Evolutionary conservation across 176 grass and related monocot species (phyloP).

Genomic region (Oryza meridionalis): DNA sequence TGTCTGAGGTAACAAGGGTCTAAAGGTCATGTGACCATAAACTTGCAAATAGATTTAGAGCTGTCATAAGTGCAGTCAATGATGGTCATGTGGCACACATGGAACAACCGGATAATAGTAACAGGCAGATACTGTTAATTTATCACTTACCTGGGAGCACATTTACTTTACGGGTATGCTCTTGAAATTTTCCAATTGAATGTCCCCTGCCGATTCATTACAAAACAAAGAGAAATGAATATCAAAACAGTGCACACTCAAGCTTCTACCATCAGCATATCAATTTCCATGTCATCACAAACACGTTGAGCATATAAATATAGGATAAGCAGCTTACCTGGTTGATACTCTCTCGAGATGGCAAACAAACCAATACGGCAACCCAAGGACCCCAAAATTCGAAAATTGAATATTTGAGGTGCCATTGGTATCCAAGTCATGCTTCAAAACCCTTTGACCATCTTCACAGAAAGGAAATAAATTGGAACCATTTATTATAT

Average conservation of each 20-base stretch:
- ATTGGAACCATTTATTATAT: slow-evolving; percentile 12
- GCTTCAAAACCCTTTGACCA: slow-evolving; percentile 73
- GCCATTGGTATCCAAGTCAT: slow-evolving; percentile 53
- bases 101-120: too few relatives aligned
- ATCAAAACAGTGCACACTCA: slow-evolving; percentile 18
- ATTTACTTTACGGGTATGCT: slow-evolving; percentile 56
- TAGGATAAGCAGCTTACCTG: slow-evolving; percentile 56
- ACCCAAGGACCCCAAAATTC: slow-evolving; percentile 71
- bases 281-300: slow-evolving; percentile 19
- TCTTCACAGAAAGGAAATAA: slow-evolving; percentile 51
- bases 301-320: background rate
- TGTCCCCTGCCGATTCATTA: slow-evolving; percentile 46
- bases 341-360: slow-evolving; percentile 72
- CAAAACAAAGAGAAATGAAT: slow-evolving; percentile 19
- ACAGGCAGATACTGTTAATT: too few relatives aligned
- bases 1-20: too few relatives aligned
- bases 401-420: slow-evolving; percentile 67
- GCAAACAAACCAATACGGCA: slow-evolving; percentile 79
- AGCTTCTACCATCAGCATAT: slow-evolving; percentile 5
- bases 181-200: slow-evolving; percentile 43
- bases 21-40: too few relatives aligned
- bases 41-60: too few relatives aligned
- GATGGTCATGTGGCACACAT: too few relatives aligned
- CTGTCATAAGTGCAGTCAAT: too few relatives aligned
- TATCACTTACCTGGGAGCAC: slow-evolving; percentile 66